Base-by-base conservation (phyloP, 2,329 filamentous ascomycete genomes). In the Alternaria viburni region DNA sequence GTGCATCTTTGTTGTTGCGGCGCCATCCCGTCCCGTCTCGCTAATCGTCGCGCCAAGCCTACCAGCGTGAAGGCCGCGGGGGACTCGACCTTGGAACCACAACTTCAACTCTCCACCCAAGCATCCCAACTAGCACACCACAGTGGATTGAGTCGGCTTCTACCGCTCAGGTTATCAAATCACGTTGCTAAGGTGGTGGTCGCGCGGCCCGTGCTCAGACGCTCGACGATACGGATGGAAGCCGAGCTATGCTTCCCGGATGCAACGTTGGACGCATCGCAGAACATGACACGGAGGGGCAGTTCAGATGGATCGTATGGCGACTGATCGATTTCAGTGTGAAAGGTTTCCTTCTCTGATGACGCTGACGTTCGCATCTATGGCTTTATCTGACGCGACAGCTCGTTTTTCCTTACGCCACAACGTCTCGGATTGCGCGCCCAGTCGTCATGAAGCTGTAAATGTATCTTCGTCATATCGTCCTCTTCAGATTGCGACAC, bases 171-270 rank as follows among this genome's bases (percentile, higher is more conserved):
- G 19, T 67, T 63, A 47, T 65, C 55, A 59, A 57, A 28, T 19
- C 59, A 68, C 64, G 67, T 66, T 67, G 51, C 61, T 59, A 56
- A 46, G 54, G 56, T 54, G 54, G 36, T 63, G 59, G 52, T 59
- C 45, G 62, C 41, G 63, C 63, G 61, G 61, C 62, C 45, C 46
- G 67, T 70, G 69, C 70, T 74, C 68, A 70, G 70, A 74, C 68
- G 59, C 52, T 57, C 54, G 65, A 58, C 58, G 55, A 65, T 57
- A 51, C n/a, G 57, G 49, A 50, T n/a, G 54, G 26, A 15, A 44
- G 12, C 32, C 44, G 60, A 59, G 54, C 58, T 57, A 36, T 62
- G 55, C 55, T 69, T 59, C 68, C 68, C 60, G 65, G 60, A 72
- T 74, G 69, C 68, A 74, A 74, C 71, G 63, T 71, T 59, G 64